Conservation (phyloP, 305 asterid species). For the Striga hermonthica region DNA sequence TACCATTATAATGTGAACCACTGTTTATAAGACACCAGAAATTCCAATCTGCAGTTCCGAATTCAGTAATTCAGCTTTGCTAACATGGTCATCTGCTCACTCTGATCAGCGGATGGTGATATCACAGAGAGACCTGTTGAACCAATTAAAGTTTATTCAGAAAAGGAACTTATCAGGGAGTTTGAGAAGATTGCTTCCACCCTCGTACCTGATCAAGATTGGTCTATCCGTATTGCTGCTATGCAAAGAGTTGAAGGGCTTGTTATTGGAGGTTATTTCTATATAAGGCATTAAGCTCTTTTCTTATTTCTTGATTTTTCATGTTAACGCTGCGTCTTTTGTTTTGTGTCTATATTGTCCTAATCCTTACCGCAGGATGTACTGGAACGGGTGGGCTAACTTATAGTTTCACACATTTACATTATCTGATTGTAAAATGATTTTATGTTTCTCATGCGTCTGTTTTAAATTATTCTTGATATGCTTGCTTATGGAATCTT, state of each 20-base stretch:
- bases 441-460: constrained; percentile 7
- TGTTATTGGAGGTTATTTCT: constrained; percentile 82
- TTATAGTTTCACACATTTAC: neutral
- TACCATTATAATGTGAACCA: neutral
- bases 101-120: constrained; percentile 83
- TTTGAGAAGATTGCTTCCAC: constrained; percentile 89
- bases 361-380: constrained; percentile 12
- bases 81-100: constrained; percentile 29
- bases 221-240: constrained; percentile 93
- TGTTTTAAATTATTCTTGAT: constrained; percentile 3
- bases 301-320: constrained; percentile 14
- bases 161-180: constrained; percentile 89
- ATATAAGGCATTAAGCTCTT: constrained; percentile 12
- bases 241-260: constrained; percentile 96
- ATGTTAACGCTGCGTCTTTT: neutral
- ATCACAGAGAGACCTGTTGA: constrained; percentile 85
- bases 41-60: constrained; percentile 8
- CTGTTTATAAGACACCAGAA: constrained; percentile 3
- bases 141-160: constrained; percentile 87
- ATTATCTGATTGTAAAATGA: constrained; percentile 21
- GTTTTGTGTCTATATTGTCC: neutral
- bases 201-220: constrained; percentile 95
- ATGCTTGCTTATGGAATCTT: constrained; percentile 6
- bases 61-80: constrained; percentile 16
- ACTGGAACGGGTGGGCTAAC: constrained; percentile 1